Evolutionary conservation across 257 asterid species (phyloP).

Genomic region (Orobanche coerulescens): DNA sequence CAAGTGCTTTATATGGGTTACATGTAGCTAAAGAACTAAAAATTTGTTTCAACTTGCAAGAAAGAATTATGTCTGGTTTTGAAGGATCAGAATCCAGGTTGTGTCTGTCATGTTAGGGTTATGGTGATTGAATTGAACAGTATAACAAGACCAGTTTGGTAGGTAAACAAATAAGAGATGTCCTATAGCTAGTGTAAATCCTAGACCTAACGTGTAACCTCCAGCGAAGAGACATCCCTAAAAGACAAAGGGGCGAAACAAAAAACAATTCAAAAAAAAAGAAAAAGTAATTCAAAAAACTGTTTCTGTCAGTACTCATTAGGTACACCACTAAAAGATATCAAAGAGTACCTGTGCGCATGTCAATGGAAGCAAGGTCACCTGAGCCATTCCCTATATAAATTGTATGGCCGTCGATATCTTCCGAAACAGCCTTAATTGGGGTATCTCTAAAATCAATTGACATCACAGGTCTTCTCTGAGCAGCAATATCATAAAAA

Average conservation of each 20-base stretch:
- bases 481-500: conserved; percentile 86
- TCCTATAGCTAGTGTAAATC: background rate
- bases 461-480: conserved; percentile 82
- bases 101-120: background rate
- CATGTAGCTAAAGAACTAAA: background rate
- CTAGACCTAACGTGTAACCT: background rate
- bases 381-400: conserved; percentile 89
- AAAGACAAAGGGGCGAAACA: background rate
- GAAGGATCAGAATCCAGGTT: background rate
- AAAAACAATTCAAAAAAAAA: background rate
- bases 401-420: conserved; percentile 66
- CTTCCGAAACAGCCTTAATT: conserved; percentile 71
- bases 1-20: background rate
- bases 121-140: background rate
- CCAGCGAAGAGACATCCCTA: background rate
- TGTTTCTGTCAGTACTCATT: background rate
- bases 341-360: conserved; percentile 61
- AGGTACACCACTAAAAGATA: background rate
- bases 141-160: background rate
- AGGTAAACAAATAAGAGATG: background rate
- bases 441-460: conserved; percentile 80
- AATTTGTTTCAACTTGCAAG: background rate
- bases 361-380: conserved; percentile 85
- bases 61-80: background rate
- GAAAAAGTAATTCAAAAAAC: background rate